phyloP scores from a whole-genome alignment of 2,329 filamentous ascomycete species.

The Tolypocladium sp. region DNA sequence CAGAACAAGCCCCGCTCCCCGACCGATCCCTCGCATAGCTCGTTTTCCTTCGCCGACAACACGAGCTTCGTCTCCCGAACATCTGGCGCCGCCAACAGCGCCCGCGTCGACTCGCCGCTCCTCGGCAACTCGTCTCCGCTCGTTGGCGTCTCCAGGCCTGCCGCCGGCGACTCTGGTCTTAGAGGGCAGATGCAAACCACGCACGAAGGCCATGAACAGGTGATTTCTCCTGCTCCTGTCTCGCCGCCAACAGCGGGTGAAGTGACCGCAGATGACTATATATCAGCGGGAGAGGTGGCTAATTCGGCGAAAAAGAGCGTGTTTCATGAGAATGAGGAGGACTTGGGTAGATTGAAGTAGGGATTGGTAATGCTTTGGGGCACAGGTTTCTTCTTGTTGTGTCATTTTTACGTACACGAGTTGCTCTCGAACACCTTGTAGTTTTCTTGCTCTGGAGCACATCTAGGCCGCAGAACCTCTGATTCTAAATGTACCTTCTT shows the following conservation, averaged over 20 bases:
- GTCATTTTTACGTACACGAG: not conserved
- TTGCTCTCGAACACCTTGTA: not conserved
- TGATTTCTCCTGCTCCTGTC: constrained; percentile 3
- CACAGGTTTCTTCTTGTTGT: not conserved
- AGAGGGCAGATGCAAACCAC: not conserved
- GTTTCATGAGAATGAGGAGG: constrained; percentile 31
- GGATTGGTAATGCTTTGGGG: not conserved
- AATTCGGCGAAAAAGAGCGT: constrained; percentile 27
- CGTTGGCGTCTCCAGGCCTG: not conserved
- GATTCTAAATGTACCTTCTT: not conserved
- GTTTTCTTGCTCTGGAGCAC: not conserved
- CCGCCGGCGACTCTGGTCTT: not conserved
- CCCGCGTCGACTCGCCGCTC: constrained; percentile 3
- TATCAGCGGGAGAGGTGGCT: constrained; percentile 13
- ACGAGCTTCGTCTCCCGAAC: constrained; percentile 18
- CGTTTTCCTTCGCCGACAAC: constrained; percentile 13
- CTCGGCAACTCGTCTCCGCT: not conserved
- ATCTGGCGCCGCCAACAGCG: constrained; percentile 9
- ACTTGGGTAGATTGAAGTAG: constrained; percentile 16
- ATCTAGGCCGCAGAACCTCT: not conserved
- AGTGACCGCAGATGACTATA: constrained; percentile 15
- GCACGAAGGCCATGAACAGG: not conserved
- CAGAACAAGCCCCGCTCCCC: constrained; percentile 7
- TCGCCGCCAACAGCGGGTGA: constrained; percentile 21
- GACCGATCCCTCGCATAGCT: constrained; percentile 7